Evolutionary conservation across 2,329 filamentous ascomycete genomes (phyloP).

Genomic region (Pyrenochaeta sp.): DNA sequence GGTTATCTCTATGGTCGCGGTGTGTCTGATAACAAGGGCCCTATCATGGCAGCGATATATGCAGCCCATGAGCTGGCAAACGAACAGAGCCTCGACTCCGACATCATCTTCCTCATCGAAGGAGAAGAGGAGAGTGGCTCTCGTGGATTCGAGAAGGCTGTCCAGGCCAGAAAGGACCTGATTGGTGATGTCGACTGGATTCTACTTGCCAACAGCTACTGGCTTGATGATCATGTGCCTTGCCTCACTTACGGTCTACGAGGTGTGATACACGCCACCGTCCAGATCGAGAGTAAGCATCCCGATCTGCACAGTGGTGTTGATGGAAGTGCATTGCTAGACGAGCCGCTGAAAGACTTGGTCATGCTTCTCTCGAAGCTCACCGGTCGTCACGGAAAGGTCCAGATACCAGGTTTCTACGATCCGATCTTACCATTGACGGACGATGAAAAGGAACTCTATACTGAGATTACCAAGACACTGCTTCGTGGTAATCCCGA

Average conservation of each 20-base stretch:
- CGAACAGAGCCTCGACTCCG: slow-evolving; percentile 81
- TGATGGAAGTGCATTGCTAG: slow-evolving; percentile 88
- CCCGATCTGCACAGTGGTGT: slow-evolving; percentile 95
- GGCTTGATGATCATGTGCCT: slow-evolving; percentile 94
- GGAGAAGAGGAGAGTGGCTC: slow-evolving; percentile 97
- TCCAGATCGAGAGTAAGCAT: slow-evolving; percentile 83
- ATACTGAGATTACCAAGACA: slow-evolving; percentile 82
- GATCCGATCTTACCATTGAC: slow-evolving; percentile 80
- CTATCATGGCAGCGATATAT: slow-evolving; percentile 91
- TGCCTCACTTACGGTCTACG: slow-evolving; percentile 94
- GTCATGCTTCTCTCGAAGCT: slow-evolving; percentile 82
- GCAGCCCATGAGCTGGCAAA: slow-evolving; percentile 89
- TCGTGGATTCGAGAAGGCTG: slow-evolving; percentile 84
- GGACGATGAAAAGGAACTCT: slow-evolving; percentile 77
- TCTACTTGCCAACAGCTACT: slow-evolving; percentile 95
- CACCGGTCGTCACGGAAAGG: slow-evolving; percentile 79
- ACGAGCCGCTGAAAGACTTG: slow-evolving; percentile 91
- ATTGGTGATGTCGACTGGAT: slow-evolving; percentile 96
- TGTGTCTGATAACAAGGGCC: slow-evolving; percentile 98
- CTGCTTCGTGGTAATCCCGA: slow-evolving; percentile 75
- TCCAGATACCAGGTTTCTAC: slow-evolving; percentile 89
- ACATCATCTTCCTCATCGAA: slow-evolving; percentile 93
- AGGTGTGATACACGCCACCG: slow-evolving; percentile 90
- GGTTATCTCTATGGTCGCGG: slow-evolving; percentile 95
- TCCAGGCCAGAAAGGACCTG: slow-evolving; percentile 78